Evolutionary conservation across 1,139 yeast species (phyloP).

Genomic region (Pneumocystis sp.): DNA sequence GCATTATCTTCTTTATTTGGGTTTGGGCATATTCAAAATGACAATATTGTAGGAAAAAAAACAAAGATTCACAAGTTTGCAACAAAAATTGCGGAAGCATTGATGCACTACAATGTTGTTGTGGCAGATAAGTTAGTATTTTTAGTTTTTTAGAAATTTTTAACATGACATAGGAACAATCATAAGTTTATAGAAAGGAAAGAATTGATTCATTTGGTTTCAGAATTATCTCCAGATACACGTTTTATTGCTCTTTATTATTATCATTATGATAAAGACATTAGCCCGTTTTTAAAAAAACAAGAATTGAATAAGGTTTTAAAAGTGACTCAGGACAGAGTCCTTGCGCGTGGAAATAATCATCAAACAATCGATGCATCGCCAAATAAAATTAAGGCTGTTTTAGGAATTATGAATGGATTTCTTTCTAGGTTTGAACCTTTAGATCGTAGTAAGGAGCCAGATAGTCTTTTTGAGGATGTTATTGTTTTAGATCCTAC

Average conservation of each 20-base stretch:
- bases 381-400: constrained; percentile 33
- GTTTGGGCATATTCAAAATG: constrained; percentile 79
- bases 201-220: constrained; percentile 46
- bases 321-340: constrained; percentile 42
- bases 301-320: constrained; percentile 15
- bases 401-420: constrained; percentile 53
- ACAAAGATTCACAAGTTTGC: constrained; percentile 36
- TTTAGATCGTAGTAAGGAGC: constrained; percentile 32
- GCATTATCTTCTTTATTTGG: constrained; percentile 41
- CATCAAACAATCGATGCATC: constrained; percentile 67
- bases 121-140: constrained; percentile 33
- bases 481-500: constrained; percentile 42
- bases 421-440: constrained; percentile 50
- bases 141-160: neutral
- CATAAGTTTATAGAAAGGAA: constrained; percentile 55
- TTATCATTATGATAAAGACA: constrained; percentile 25
- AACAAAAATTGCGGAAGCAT: constrained; percentile 32
- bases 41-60: constrained; percentile 38
- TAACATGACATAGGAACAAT: constrained; percentile 46
- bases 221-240: constrained; percentile 17
- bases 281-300: constrained; percentile 12
- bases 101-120: constrained; percentile 35
- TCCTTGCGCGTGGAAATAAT: constrained; percentile 62
- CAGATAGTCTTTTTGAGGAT: constrained; percentile 55
- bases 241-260: constrained; percentile 55